These are phyloP conservation scores for Dactylorhiza incarnata DNA, from an alignment of 106 monocot genomes.

Conservation along the genomic window DNA sequence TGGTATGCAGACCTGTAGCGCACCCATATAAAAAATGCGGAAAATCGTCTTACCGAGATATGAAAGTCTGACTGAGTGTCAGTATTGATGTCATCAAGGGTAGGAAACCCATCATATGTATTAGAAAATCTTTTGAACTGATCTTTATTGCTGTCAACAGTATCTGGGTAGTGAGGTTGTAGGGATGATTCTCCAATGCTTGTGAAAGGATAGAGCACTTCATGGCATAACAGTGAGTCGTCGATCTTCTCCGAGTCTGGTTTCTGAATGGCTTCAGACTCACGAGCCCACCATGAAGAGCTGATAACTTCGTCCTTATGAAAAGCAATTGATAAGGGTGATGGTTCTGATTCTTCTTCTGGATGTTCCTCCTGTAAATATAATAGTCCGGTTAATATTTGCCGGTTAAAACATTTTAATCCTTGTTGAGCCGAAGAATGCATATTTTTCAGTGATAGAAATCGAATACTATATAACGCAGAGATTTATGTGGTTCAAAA, in stretches of 20 bases:
- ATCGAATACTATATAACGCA: too few species aligned
- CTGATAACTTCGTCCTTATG: slow-evolving; percentile 11
- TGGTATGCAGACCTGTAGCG: too few species aligned
- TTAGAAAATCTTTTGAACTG: background rate
- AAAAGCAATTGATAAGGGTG: slow-evolving; percentile 9
- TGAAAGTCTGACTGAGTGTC: slow-evolving; percentile 62
- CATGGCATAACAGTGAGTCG: slow-evolving; percentile 59
- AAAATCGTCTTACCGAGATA: slow-evolving; percentile 37
- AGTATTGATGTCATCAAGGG: slow-evolving; percentile 41
- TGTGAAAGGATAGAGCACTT: slow-evolving; percentile 58
- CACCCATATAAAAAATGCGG: background rate
- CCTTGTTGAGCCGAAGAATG: background rate
- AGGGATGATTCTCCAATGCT: slow-evolving; percentile 21
- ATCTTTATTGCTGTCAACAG: background rate
- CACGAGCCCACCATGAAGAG: slow-evolving; percentile 33
- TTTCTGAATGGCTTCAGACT: slow-evolving; percentile 48
- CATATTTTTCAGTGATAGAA: background rate
- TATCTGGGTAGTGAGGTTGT: background rate
- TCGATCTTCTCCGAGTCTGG: slow-evolving; percentile 23
- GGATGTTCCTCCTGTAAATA: background rate
- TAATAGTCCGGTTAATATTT: background rate
- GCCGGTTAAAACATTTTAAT: background rate
- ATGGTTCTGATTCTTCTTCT: slow-evolving; percentile 3
- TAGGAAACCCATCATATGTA: slow-evolving; percentile 23
- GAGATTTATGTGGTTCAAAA: too few species aligned